Base-by-base conservation (phyloP, 352 stramenopile genomes). In the Phytophthora macrochlamydospora region DNA sequence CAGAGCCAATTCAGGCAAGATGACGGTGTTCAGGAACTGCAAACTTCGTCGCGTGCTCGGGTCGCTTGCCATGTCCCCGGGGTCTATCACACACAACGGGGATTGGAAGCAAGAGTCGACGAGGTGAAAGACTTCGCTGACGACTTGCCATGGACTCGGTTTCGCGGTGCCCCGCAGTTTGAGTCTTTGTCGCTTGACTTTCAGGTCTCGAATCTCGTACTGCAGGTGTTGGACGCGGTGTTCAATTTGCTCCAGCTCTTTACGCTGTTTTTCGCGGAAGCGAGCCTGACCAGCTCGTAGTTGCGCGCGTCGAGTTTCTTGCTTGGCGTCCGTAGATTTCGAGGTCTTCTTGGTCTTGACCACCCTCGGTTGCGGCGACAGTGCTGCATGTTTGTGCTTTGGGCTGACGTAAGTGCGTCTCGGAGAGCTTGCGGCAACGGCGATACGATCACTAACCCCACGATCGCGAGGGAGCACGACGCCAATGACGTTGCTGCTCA, bases 271-370 rank as follows among this genome's bases (percentile, higher is more conserved):
- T 4, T 42, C 11, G 7, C 61, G 61, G 48, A 56, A 68, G 5
- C 61, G 61, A 37, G 61, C 61, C 48, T 68, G 61, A 38, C 56
- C 60, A 13, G 13, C 7, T 30, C 38, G 56, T 24, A 55, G 51
- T n/a, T 68, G 60, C 11, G 62, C 56, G 13, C 38, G 56, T 8
- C 56, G 37, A 18, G 44, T 43, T 12, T 33, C 7, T 35, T 56
- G 45, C 44, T 54, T 53, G 18, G 38, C 35, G 4, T n/a, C 43
- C 43, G 2, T 28, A 3, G 24, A 12, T 49, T 49, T n/a, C 14
- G 14, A 11, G 4, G 14, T 49, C 6, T n/a, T 29, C 43, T 3
- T 29, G 7, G 11, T 14, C 3, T 14, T 45, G 2, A 14, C 38
- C 3, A 49, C 12, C 14, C 43, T 29, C 43, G 43, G 29, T 11